phyloP scores from a whole-genome alignment of 129 eudicot genomes.

The Pulicaria dysenterica region DNA sequence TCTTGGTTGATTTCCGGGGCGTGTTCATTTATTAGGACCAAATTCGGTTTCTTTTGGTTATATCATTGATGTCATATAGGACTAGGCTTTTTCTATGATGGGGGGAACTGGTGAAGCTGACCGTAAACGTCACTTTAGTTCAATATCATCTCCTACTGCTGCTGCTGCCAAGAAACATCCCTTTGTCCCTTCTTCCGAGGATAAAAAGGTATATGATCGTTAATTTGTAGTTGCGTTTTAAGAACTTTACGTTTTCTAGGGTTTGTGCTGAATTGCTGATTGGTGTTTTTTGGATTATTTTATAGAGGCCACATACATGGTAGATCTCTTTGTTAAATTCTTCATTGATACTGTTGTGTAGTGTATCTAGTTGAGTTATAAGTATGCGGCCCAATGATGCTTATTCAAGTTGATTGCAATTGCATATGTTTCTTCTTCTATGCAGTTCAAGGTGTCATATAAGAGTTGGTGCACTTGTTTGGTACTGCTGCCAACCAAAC shows the following conservation, averaged over 20 bases:
- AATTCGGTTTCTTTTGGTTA: slow-evolving; percentile 13
- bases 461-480: slow-evolving; percentile 3
- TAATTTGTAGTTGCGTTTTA: neutral
- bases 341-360: slow-evolving; percentile 22
- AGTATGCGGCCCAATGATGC: slow-evolving; percentile 3
- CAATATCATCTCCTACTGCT: slow-evolving; percentile 71
- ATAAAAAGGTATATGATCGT: slow-evolving; percentile 62
- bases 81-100: slow-evolving; percentile 42
- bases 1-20: neutral
- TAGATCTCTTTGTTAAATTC: slow-evolving; percentile 27
- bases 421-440: slow-evolving; percentile 14
- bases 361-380: slow-evolving; percentile 7
- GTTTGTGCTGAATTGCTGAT: slow-evolving; percentile 23
- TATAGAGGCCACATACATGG: slow-evolving; percentile 5
- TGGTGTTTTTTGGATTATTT: slow-evolving; percentile 17
- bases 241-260: slow-evolving; percentile 30
- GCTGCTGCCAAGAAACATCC: slow-evolving; percentile 64
- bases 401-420: slow-evolving; percentile 5
- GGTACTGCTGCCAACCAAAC: slow-evolving; percentile 17
- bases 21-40: slow-evolving; percentile 13
- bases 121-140: slow-evolving; percentile 75
- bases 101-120: slow-evolving; percentile 88
- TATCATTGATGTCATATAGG: slow-evolving; percentile 35
- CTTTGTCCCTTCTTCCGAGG: slow-evolving; percentile 61
- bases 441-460: slow-evolving; percentile 3